phyloP scores from a whole-genome alignment of 805 yeast genomes.

The Helenozyma baotianmanensis region DNA sequence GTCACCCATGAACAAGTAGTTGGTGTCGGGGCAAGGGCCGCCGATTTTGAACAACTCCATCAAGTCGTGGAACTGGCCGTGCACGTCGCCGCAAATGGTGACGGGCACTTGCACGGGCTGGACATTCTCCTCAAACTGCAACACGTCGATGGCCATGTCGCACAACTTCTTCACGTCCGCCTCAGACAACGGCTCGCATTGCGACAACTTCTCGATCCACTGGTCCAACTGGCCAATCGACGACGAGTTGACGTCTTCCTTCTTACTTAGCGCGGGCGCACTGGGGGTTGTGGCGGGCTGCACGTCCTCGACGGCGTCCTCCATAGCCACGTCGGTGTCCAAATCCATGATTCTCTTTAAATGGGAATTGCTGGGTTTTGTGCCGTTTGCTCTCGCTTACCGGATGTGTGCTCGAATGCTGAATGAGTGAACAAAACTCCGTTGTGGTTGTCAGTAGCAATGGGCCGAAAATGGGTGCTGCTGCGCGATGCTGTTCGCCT shows the following conservation, averaged over 20 bases:
- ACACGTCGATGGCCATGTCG: conserved; percentile 85
- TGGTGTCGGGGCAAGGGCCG: conserved; percentile 49
- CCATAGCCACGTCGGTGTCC: conserved; percentile 82
- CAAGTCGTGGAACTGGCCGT: conserved; percentile 93
- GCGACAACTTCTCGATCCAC: conserved; percentile 77
- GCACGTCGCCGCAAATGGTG: conserved; percentile 95
- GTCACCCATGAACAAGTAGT: conserved; percentile 50
- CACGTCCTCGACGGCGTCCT: conserved; percentile 58
- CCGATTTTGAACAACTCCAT: conserved; percentile 92
- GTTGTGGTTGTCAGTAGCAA: too few relatives aligned
- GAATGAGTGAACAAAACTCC: too few relatives aligned
- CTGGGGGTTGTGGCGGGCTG: conserved; percentile 28
- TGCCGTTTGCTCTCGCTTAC: neutral
- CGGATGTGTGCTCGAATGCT: too few relatives aligned
- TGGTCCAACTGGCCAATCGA: conserved; percentile 70
- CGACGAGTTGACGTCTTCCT: conserved; percentile 24
- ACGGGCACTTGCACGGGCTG: conserved; percentile 96
- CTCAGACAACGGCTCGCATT: conserved; percentile 80
- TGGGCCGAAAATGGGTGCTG: too few relatives aligned
- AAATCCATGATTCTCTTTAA: conserved; percentile 50
- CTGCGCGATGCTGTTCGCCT: too few relatives aligned
- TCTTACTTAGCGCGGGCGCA: conserved; percentile 31
- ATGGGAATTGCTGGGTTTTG: neutral
- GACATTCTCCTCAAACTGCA: conserved; percentile 89
- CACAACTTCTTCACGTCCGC: conserved; percentile 75